Evolutionary conservation across 2,329 filamentous ascomycete genomes (phyloP).

Genomic region (Colletotrichum eleusines): DNA sequence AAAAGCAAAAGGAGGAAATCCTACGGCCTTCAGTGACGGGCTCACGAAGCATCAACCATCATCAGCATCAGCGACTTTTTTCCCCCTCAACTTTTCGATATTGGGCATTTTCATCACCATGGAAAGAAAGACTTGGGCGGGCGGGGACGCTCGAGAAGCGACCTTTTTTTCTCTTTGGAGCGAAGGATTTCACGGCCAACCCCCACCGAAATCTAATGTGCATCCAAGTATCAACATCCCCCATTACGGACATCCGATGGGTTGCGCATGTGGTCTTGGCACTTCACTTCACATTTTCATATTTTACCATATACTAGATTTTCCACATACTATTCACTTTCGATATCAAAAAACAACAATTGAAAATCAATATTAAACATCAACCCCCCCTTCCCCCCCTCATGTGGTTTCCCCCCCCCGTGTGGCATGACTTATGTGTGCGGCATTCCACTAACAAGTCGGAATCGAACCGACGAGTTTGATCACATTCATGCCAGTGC

Average conservation of each 20-base stretch:
- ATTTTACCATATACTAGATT: slow-evolving; percentile 34
- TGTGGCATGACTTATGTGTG: no score
- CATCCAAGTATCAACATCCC: slow-evolving; percentile 10
- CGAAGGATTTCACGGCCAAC: slow-evolving; percentile 3
- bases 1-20: not conserved
- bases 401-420: not conserved
- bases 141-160: not conserved
- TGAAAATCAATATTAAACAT: slow-evolving; percentile 20
- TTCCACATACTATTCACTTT: not conserved
- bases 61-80: slow-evolving; percentile 30
- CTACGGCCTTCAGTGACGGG: slow-evolving; percentile 27
- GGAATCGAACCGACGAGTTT: slow-evolving; percentile 1
- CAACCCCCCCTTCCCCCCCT: not conserved
- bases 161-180: not conserved
- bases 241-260: slow-evolving; percentile 2
- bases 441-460: not conserved
- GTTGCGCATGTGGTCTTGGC: slow-evolving; percentile 6
- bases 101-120: slow-evolving; percentile 29
- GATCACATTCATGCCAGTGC: slow-evolving; percentile 4
- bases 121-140: not conserved
- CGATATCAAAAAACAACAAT: not conserved
- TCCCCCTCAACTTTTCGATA: not conserved
- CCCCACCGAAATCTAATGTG: slow-evolving; percentile 15
- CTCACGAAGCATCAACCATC: slow-evolving; percentile 27
- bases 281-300: slow-evolving; percentile 15